Evolutionary conservation across 768 basidiomycete genomes (phyloP).

Genomic region (Tulasnella sp.): DNA sequence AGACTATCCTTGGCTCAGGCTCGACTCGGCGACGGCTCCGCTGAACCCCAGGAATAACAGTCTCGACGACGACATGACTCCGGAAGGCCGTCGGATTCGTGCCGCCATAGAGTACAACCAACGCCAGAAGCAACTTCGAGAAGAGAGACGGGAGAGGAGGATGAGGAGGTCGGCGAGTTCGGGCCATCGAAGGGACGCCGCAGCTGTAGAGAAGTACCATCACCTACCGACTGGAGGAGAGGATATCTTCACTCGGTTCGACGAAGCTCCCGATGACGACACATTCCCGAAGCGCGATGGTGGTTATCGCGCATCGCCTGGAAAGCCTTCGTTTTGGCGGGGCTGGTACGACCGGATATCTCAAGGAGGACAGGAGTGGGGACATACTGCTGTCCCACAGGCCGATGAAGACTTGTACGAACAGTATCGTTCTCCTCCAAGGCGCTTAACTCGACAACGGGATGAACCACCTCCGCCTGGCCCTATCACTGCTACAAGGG

Average conservation of each 20-base stretch:
- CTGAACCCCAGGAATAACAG: slow-evolving; percentile 32
- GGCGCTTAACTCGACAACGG: neutral
- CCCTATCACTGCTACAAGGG: slow-evolving; percentile 18
- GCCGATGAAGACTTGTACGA: slow-evolving; percentile 21
- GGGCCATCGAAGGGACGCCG: neutral
- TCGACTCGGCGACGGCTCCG: slow-evolving; percentile 36
- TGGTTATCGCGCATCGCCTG: slow-evolving; percentile 17
- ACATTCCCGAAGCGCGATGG: neutral
- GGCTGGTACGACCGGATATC: slow-evolving; percentile 42
- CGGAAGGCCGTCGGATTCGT: slow-evolving; percentile 40
- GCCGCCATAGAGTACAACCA: slow-evolving; percentile 19
- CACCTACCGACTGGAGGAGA: neutral
- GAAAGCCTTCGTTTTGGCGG: slow-evolving; percentile 46
- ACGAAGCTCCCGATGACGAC: slow-evolving; percentile 16
- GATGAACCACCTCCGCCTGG: neutral
- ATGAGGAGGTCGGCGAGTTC: neutral
- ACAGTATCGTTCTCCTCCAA: slow-evolving; percentile 18
- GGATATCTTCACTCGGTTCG: slow-evolving; percentile 14
- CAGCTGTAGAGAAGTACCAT: neutral
- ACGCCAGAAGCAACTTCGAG: slow-evolving; percentile 20
- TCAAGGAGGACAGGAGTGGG: neutral
- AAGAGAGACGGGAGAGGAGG: slow-evolving; percentile 23
- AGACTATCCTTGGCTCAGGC: slow-evolving; percentile 42
- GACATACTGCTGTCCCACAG: neutral
- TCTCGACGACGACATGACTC: slow-evolving; percentile 41